Base-by-base conservation (phyloP, 2,329 filamentous ascomycete genomes). In the Calonectria pteridis region DNA sequence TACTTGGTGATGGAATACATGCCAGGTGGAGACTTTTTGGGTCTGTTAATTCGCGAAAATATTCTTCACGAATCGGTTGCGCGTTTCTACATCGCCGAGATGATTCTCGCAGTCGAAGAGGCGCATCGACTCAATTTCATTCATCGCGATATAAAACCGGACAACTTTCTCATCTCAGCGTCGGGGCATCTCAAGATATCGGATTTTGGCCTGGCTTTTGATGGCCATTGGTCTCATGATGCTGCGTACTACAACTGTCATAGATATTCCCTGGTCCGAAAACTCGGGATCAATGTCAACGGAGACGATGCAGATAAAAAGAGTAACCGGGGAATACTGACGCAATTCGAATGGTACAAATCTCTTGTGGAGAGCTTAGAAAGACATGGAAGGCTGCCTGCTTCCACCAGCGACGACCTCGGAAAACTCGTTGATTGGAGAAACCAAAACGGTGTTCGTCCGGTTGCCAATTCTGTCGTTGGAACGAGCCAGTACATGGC, bases 401-500 rank as follows among this genome's bases (percentile, higher is more conserved):
- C 76, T n/a, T 71, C 69, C 13, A 74, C 74, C 14, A 77, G 82
- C 20, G 79, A 80, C 18, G 80, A 84, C 59, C 76, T 86, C 16
- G 78, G 79, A 55, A 78, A 77, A 75, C 86, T 96, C 64, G 84
- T 96, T 58, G 89, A 89, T 74, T 95, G 93, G 93, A 90, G 94
- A 55, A 93, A 95, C 80, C 88, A 89, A 20, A 90, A 88, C 75
- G 90, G 93, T 31, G 93, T 92, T 77, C 92, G 95, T 49, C 90
- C 91, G 40, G 89, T 95, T 40, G 96, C 96, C 1, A 91, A 93
- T 77, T 98, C 95, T 58, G 92, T 98, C 1, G 96, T 98, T 14
- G 96, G 96, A 3, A 98, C 97, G 3, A 98, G 95, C 82, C 96
- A 98, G 82, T 98, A 98, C 86, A 98, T 98, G 97, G 96, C 97